Base-by-base conservation (phyloP, 371 early-diverging fungal species). In the Apophysomyces ossiformis region DNA sequence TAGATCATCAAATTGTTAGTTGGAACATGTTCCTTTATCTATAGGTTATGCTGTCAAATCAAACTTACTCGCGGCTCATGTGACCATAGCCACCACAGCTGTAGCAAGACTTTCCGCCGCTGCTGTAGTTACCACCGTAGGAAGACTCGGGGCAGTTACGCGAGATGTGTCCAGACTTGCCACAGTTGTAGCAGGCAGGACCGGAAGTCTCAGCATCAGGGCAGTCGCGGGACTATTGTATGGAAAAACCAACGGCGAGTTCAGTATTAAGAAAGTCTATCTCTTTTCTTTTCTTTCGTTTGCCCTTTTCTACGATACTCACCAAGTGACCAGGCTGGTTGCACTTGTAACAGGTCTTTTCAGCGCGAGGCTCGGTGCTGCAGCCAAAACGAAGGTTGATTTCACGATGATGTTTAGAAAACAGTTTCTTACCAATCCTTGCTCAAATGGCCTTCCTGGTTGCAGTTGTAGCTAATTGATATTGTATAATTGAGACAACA, bases 311-410 rank as follows among this genome's bases (percentile, higher is more conserved):
- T 9, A 50, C 16, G 21, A 21, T 4, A 47, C 74, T 68, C 73
- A 79, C 79, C 73, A 87, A 70, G 71, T 87, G 87, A 57, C 87
- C 87, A 58, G 75, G 50, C 73, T 84, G 73, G 73, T 83, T 82
- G 77, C 87, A 87, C 80, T 85, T 85, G 79, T 85, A 87, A 70
- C 76, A 81, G 41, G 65, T 58, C 70, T 78, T 82, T 69, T 85
- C 87, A 75, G 85, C 84, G 65, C 84, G 85, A 70, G 85, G 82
- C 50, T 84, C 83, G 58, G 82, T 46, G 78, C 89, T 85, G 41
- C 41, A 78, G 71, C 37, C 5, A 45, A 16, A 59, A 41, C 38
- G 18, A 38, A 21, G 21, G 62, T 35, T 38, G 35, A 32, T 13
- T 57, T 58, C 36, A 18, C 12, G 7, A 12, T 43, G 41, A 5